Evolutionary conservation across 1,139 yeast genomes (phyloP).

Genomic region (Geotrichum restrictum): DNA sequence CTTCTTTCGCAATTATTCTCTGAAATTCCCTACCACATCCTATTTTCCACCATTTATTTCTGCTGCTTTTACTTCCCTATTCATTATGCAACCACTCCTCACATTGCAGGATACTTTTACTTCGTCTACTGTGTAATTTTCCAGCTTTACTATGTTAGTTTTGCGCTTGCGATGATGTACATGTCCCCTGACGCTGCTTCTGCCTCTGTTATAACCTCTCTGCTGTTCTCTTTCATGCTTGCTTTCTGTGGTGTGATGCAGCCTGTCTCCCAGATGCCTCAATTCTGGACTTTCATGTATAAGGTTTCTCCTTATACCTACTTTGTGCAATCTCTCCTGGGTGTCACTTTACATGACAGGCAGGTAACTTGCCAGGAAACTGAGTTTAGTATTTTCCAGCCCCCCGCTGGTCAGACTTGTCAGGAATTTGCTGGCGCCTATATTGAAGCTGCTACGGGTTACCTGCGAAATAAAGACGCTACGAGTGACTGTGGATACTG

Average conservation of each 20-base stretch:
- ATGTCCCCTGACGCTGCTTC: constrained; percentile 61
- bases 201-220: constrained; percentile 54
- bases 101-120: constrained; percentile 54
- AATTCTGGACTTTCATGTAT: constrained; percentile 64
- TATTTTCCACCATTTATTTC: constrained; percentile 52
- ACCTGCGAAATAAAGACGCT: constrained; percentile 50
- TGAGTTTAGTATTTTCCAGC: constrained; percentile 52
- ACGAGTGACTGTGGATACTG: constrained; percentile 58
- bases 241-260: constrained; percentile 62
- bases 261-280: constrained; percentile 55
- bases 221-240: constrained; percentile 52
- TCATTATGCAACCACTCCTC: constrained; percentile 47
- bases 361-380: constrained; percentile 49
- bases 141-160: constrained; percentile 54
- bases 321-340: constrained; percentile 53
- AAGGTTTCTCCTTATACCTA: constrained; percentile 65
- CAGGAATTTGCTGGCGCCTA: constrained; percentile 45
- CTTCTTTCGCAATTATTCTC: constrained; percentile 49
- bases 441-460: constrained; percentile 45
- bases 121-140: constrained; percentile 52
- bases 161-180: constrained; percentile 54
- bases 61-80: constrained; percentile 55
- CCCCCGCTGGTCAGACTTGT: constrained; percentile 62
- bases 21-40: constrained; percentile 55
- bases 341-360: constrained; percentile 50